Evolutionary conservation across 1,284 basidiomycete genomes (phyloP), one percentile per base, ranked within the genome.

Genomic region (Pseudozyma tsukubaensis): DNA sequence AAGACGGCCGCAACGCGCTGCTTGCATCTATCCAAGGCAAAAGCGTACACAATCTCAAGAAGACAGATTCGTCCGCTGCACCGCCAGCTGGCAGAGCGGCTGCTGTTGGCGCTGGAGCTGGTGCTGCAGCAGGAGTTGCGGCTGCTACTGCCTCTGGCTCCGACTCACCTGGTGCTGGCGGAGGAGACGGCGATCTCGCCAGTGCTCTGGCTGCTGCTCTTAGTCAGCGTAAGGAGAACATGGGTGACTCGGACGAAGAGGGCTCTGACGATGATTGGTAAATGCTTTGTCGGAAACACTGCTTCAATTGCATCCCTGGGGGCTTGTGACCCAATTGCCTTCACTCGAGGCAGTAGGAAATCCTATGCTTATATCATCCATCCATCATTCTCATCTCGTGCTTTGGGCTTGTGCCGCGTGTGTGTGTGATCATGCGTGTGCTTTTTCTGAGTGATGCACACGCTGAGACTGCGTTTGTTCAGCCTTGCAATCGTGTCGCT

Each of bases 181-280:
- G 69, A 35, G 85, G 82, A 12, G 87, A 86, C 18, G 87, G 87
- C 5, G 89, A 91, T 81, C 82, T 92, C 42, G 91, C 91, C 0
- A 88, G 88, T 47, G 90, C 90, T 36, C 84, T 92, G 48, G 91
- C 90, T 6, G 88, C 89, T 13, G 91, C 91, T 7, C 85, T 92
- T 59, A 88, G 87, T 58, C 90, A 92, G 81, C 87, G 94, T 77
- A 97, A 94, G 85, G 94, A 92, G 85, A 92, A 94, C 81, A 88
- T 97, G 84, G 94, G 92, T 5, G 93, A 94, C 75, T 92, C 86
- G 75, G 93, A 94, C 76, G 93, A 97, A 43, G 94, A 94, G 12
- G 92, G 92, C 7, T 92, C 73, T 40, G 82, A 83, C 39, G 83
- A 84, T n/a, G 83, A 84, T 37, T 83, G 82, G 83, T 84, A 65